Percentiles rank a stretch among this genome's conserved stretches.
These are phyloP conservation scores for Clavariopsis aquatica DNA, from an alignment of 495 filamentous ascomycete species.

Conservation along the genomic window DNA sequence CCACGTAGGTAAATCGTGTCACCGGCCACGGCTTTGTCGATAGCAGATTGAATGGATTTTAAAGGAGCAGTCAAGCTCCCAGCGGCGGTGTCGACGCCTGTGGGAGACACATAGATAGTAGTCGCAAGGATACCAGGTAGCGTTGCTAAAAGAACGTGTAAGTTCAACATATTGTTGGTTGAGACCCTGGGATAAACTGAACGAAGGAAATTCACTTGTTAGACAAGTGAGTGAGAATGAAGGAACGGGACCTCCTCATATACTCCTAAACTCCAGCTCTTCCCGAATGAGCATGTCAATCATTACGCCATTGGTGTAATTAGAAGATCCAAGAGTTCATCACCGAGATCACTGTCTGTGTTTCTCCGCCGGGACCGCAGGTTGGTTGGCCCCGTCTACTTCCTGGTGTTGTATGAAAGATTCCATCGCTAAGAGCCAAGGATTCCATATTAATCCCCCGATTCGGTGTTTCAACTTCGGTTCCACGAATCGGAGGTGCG, in stretches of 20 bases:
- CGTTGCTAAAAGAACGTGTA: neutral
- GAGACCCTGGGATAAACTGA: neutral
- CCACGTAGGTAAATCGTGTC: conserved; percentile 41
- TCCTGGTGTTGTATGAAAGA: neutral
- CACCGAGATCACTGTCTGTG: neutral
- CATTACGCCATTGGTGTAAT: neutral
- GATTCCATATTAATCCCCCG: neutral
- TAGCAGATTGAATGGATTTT: conserved; percentile 40
- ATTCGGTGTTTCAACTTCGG: neutral
- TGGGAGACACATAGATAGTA: conserved; percentile 39
- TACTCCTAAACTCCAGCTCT: neutral
- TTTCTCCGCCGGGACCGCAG: neutral
- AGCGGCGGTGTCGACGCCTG: conserved; percentile 34
- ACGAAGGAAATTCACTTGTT: neutral
- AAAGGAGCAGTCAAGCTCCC: conserved; percentile 39
- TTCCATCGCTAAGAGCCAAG: neutral
- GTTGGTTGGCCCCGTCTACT: neutral
- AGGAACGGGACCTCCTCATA: neutral
- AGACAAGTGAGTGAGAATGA: neutral
- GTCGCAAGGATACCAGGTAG: neutral
- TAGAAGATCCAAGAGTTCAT: neutral
- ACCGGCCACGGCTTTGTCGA: conserved; percentile 36
- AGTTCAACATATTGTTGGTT: neutral
- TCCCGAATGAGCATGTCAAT: neutral
- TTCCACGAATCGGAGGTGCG: neutral